These are phyloP conservation scores for Globisporangium nunn DNA, from an alignment of 352 stramenopile species.

Conservation along the genomic window DNA sequence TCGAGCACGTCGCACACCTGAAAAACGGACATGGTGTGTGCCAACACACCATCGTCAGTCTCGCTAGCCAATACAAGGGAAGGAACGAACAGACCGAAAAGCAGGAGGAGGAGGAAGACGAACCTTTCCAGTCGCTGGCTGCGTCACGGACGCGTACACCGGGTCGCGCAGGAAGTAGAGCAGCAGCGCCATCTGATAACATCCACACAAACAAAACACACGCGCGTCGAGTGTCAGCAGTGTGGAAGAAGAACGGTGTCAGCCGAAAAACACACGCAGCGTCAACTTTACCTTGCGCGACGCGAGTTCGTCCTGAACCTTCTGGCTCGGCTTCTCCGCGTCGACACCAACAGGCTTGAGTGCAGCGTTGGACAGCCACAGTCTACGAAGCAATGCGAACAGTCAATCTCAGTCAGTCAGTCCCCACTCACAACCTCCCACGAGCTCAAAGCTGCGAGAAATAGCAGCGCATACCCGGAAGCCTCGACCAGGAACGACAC, in stretches of 20 bases:
- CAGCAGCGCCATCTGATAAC: slow-evolving; percentile 66
- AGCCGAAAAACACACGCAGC: too few species aligned
- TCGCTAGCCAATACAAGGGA: background rate
- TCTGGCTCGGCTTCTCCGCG: slow-evolving; percentile 21
- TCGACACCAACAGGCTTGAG: slow-evolving; percentile 23
- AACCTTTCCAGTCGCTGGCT: slow-evolving; percentile 61
- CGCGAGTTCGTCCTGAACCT: slow-evolving; percentile 45
- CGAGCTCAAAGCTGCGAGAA: too few species aligned
- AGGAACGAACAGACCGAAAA: background rate
- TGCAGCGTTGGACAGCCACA: slow-evolving; percentile 46
- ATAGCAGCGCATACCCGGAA: slow-evolving; percentile 29
- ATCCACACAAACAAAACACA: too few species aligned
- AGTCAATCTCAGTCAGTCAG: background rate
- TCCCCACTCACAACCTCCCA: background rate
- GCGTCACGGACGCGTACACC: slow-evolving; percentile 61
- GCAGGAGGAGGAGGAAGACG: background rate
- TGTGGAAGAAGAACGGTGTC: too few species aligned
- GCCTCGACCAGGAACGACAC: slow-evolving; percentile 54
- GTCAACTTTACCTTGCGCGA: slow-evolving; percentile 45
- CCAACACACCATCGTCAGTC: background rate
- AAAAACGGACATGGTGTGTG: background rate
- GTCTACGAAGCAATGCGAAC: slow-evolving; percentile 14
- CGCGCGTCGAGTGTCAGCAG: slow-evolving; percentile 1
- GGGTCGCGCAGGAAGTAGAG: slow-evolving; percentile 82
- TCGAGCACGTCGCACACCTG: slow-evolving; percentile 55